These are phyloP conservation scores for Alternaria dauci DNA, from an alignment of 2,329 filamentous ascomycete species.

Conservation along the genomic window DNA sequence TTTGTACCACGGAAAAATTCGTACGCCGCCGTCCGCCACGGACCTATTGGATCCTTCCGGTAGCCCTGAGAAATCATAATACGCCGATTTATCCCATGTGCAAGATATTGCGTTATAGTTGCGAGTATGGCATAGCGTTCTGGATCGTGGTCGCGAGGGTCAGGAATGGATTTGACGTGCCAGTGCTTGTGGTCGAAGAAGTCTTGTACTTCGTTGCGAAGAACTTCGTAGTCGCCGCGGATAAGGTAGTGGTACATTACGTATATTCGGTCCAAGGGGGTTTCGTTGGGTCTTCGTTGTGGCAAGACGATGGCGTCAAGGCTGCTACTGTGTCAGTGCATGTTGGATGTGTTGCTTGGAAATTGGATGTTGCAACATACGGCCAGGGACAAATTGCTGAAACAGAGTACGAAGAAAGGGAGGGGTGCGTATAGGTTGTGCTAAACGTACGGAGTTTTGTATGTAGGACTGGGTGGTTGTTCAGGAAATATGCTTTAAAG, in stretches of 20 bases:
- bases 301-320: conserved; percentile 2
- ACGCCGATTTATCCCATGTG: background rate
- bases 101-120: background rate
- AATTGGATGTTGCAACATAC: background rate
- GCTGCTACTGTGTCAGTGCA: background rate
- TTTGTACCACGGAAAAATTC: background rate
- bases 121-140: conserved; percentile 1
- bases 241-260: conserved; percentile 7
- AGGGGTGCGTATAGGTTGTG: background rate
- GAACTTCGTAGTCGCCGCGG: conserved; percentile 2
- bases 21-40: background rate
- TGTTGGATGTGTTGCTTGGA: background rate
- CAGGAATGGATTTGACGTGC: conserved; percentile 3
- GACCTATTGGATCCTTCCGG: background rate
- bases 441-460: conserved; percentile 4
- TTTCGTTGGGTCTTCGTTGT: background rate
- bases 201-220: conserved; percentile 6
- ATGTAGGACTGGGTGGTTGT: background rate
- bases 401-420: background rate
- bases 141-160: background rate
- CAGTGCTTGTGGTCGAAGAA: conserved; percentile 3
- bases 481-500: conserved; percentile 1
- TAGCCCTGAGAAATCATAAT: background rate
- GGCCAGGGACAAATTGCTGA: conserved; percentile 5
- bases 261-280: conserved; percentile 2